These are phyloP conservation scores for Ceraceosorus guamensis DNA, from an alignment of 1,284 basidiomycete genomes.

Conservation along the genomic window DNA sequence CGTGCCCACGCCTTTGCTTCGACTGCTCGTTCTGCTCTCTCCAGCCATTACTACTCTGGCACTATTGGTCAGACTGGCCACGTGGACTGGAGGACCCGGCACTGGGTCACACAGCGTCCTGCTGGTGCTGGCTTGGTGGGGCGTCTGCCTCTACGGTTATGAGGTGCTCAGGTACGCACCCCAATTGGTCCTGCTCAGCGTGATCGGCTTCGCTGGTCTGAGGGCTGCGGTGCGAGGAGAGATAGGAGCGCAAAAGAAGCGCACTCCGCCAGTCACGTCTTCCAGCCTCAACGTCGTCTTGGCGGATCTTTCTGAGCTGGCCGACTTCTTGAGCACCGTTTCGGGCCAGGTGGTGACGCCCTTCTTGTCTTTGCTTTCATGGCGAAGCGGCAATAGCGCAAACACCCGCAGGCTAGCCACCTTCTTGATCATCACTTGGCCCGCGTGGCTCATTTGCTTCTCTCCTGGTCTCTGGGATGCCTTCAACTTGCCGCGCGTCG, in stretches of 20 bases:
- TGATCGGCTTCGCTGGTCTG: constrained; percentile 24
- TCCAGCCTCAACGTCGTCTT: constrained; percentile 31
- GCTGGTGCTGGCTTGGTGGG: constrained; percentile 36
- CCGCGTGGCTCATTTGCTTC: constrained; percentile 39
- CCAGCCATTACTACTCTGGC: neutral
- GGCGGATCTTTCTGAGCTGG: constrained; percentile 33
- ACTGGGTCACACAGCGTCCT: constrained; percentile 29
- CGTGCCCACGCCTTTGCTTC: constrained; percentile 3
- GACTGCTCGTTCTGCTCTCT: constrained; percentile 2
- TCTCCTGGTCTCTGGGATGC: constrained; percentile 20
- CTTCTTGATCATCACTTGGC: constrained; percentile 42
- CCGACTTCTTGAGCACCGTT: constrained; percentile 36
- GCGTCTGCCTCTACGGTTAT: constrained; percentile 40
- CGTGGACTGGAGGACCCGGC: constrained; percentile 37
- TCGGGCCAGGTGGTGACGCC: constrained; percentile 26
- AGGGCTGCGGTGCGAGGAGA: neutral
- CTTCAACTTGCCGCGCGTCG: constrained; percentile 5
- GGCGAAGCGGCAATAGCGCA: constrained; percentile 21
- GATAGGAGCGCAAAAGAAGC: neutral
- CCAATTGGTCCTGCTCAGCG: constrained; percentile 28
- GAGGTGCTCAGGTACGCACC: constrained; percentile 41
- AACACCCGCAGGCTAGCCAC: constrained; percentile 25
- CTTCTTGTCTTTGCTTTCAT: constrained; percentile 20
- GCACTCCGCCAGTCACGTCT: constrained; percentile 11
- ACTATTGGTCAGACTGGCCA: constrained; percentile 26